Percentiles rank a stretch among this genome's conserved stretches.
Evolutionary conservation across 345 rosid genomes (phyloP).

Genomic region (Murraya koenigii): DNA sequence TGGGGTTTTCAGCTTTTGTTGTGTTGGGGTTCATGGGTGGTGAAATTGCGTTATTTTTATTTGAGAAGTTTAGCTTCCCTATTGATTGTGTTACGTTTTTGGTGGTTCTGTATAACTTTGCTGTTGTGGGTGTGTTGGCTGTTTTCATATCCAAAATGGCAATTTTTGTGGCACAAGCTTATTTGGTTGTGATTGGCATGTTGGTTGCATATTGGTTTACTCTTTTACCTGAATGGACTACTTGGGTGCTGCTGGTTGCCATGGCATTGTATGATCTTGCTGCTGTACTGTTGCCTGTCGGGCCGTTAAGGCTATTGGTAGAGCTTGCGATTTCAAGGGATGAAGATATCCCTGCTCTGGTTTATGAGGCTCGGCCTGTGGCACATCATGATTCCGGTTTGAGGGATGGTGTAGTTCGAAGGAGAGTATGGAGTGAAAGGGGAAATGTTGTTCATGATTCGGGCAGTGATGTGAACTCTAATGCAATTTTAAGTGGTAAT

Average conservation of each 20-base stretch:
- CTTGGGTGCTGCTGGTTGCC: constrained; percentile 83
- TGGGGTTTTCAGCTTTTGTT: constrained; percentile 84
- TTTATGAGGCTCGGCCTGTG: constrained; percentile 88
- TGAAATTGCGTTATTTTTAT: constrained; percentile 54
- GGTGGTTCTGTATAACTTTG: constrained; percentile 65
- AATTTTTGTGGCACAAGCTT: constrained; percentile 75
- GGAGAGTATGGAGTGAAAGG: constrained; percentile 79
- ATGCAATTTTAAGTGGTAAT: constrained; percentile 9
- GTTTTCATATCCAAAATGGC: constrained; percentile 89
- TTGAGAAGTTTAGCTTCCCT: constrained; percentile 52
- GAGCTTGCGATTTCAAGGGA: constrained; percentile 96
- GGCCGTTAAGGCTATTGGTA: constrained; percentile 80
- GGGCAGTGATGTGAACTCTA: constrained; percentile 13
- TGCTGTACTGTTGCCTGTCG: constrained; percentile 91
- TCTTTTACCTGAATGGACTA: constrained; percentile 90
- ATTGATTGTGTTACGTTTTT: constrained; percentile 64
- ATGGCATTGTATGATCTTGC: constrained; percentile 87
- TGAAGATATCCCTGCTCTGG: constrained; percentile 94
- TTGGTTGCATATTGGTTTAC: constrained; percentile 95
- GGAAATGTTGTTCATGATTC: constrained; percentile 22
- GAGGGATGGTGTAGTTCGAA: constrained; percentile 35
- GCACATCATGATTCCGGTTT: constrained; percentile 34
- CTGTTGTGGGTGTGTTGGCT: constrained; percentile 81
- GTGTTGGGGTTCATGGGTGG: constrained; percentile 84
- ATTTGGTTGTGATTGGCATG: constrained; percentile 79